These are phyloP conservation scores for Tylopilus vinaceipallidus DNA, from an alignment of 768 basidiomycete species.

Conservation along the genomic window DNA sequence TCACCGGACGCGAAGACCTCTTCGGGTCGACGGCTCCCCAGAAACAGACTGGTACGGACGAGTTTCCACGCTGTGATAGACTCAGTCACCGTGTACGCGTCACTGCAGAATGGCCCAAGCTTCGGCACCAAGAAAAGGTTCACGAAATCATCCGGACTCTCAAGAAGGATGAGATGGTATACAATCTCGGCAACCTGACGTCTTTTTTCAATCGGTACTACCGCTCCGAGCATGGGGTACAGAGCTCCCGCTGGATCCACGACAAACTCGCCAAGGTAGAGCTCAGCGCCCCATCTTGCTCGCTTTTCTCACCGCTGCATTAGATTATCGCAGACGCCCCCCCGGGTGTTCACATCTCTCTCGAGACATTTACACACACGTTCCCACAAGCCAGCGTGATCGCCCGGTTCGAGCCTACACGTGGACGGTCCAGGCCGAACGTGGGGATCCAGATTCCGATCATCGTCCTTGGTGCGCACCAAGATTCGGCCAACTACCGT, in stretches of 20 bases:
- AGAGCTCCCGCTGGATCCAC: conserved; percentile 39
- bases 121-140: conserved; percentile 15
- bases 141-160: not conserved
- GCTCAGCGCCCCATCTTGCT: not conserved
- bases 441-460: conserved; percentile 19
- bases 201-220: conserved; percentile 35
- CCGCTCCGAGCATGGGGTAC: conserved; percentile 34
- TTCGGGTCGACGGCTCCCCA: too few relatives aligned
- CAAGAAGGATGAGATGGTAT: conserved; percentile 32
- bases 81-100: too few relatives aligned
- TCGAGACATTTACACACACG: conserved; percentile 22
- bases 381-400: conserved; percentile 24
- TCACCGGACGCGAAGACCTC: conserved; percentile 2
- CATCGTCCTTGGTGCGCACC: conserved; percentile 41
- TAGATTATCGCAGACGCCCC: conserved; percentile 14
- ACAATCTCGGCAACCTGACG: conserved; percentile 36
- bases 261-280: conserved; percentile 15
- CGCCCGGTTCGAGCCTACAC: conserved; percentile 24
- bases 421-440: not conserved
- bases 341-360: conserved; percentile 12
- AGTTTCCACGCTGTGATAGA: too few relatives aligned
- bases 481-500: conserved; percentile 42
- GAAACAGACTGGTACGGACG: not conserved
- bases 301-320: not conserved
- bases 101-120: conserved; percentile 17